Evolutionary conservation across 2,329 filamentous ascomycete species (phyloP).

Genomic region (Aspergillus fischeri): DNA sequence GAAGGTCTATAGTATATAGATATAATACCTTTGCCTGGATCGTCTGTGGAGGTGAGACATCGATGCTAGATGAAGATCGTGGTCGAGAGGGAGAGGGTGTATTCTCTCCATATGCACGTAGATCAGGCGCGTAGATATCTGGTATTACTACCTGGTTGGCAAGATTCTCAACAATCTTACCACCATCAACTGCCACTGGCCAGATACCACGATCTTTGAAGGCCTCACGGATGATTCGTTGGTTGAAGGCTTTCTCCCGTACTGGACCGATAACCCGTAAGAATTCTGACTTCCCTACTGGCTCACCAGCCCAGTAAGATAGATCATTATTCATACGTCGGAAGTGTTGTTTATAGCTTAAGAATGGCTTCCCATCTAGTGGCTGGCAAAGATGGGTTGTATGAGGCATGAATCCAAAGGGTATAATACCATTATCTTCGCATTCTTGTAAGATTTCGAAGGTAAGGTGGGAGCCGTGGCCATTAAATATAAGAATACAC

Average conservation of each 20-base stretch:
- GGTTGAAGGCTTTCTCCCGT: neutral
- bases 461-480: neutral
- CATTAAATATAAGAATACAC: neutral
- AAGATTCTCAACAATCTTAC: neutral
- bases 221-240: neutral
- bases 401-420: neutral
- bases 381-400: neutral
- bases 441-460: neutral
- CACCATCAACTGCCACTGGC: neutral
- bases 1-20: too few relatives aligned
- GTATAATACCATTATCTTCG: neutral
- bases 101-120: too few relatives aligned
- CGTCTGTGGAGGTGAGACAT: neutral
- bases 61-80: neutral
- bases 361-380: neutral
- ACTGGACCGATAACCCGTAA: neutral
- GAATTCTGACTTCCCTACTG: neutral
- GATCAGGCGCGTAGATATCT: neutral
- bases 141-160: too few relatives aligned
- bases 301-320: neutral
- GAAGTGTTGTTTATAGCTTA: neutral
- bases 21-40: too few relatives aligned
- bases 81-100: neutral
- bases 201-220: neutral
- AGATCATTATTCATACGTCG: neutral